Base-by-base conservation (phyloP, 2,329 filamentous ascomycete species). In the Ophiosphaerella narmari region DNA sequence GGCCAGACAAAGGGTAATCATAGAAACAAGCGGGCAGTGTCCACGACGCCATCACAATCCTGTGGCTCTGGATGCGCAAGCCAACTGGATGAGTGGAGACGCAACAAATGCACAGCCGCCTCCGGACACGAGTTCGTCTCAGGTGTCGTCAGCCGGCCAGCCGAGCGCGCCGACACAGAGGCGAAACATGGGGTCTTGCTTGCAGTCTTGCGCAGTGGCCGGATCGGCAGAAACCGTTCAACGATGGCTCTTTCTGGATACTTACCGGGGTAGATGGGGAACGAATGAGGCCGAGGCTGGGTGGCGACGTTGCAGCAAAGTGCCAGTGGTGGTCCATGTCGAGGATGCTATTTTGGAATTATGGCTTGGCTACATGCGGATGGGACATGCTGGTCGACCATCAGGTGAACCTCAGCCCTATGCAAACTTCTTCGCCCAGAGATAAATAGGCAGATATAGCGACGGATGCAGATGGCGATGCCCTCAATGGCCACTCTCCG, bases 81-180 rank as follows among this genome's bases (percentile, higher is more conserved):
- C 21, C 18, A 13, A 21, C 37, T 9, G 18, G 7, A 39, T 36
- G 32, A 26, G 46, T 53, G 50, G 50, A 49, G 42, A 36, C 41
- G 39, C 53, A 55, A 55, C 58, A 52, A 56, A 55, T 55, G 55
- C 40, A 32, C 46, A 53, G 53, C 60, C 58, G 54, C 50, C 51
- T 8, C 6, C 26, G 11, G 26, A 29, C 51, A 58, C 52, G 54
- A 48, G 67, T 71, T 68, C 26, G 26, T 29, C 26, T 70, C 66
- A 70, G 62, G 62, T 60, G 62, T 71, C 66, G 67, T 71, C 66
- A 70, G 62, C 66, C 46, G 34, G 32, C 33, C 49, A 53, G 55
- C 55, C 59, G 59, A 55, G 42, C 37, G 47, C 34, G 53, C 54
- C 60, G 60, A 58, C 50, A 65, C 64, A 57, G 52, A 46, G 48